Conservation (phyloP, 306 rosid species). For the Prunus davidiana region DNA sequence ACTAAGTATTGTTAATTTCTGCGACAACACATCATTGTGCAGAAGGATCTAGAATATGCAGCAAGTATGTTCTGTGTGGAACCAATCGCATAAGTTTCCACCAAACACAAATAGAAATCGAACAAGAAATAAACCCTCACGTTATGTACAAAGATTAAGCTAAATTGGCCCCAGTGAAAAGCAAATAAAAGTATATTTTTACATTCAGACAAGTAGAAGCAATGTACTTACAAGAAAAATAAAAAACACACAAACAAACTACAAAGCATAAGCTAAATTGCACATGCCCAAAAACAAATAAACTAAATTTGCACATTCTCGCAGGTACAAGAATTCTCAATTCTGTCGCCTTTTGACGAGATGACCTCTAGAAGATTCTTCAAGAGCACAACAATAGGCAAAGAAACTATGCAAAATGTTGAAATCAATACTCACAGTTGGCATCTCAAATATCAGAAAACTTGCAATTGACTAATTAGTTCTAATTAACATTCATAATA, state of each 20-base stretch:
- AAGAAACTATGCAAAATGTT: background rate
- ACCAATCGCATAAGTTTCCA: background rate
- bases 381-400: conserved; percentile 9
- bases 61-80: background rate
- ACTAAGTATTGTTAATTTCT: background rate
- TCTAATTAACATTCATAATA: background rate
- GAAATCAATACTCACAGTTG: background rate
- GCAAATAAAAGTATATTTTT: no score
- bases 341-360: background rate
- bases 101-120: background rate
- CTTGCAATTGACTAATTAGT: background rate
- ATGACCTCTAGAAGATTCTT: conserved; percentile 5
- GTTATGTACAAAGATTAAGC: no score
- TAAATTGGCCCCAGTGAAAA: no score
- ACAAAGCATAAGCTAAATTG: no score
- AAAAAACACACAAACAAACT: no score
- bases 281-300: no score
- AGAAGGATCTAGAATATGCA: background rate
- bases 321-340: background rate
- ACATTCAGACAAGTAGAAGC: background rate
- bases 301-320: no score
- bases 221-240: no score
- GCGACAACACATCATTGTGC: background rate
- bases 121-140: background rate
- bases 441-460: conserved; percentile 2